These are phyloP conservation scores for Ogataea pilisensis DNA, from an alignment of 805 yeast genomes.

Conservation along the genomic window DNA sequence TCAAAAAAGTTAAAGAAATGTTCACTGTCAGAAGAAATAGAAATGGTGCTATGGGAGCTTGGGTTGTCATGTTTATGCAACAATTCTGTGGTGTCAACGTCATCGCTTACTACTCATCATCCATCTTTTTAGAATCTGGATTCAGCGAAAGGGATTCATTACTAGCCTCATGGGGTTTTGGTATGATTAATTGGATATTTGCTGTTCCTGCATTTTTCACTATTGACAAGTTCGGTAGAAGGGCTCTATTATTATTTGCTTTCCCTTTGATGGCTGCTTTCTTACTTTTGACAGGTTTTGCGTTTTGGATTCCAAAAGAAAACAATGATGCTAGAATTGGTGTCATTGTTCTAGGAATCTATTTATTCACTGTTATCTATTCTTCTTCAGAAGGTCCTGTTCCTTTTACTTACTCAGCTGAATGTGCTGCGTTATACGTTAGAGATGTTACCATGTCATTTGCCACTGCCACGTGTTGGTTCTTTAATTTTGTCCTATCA, in stretches of 20 bases:
- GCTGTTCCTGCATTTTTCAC: slow-evolving; percentile 81
- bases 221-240: slow-evolving; percentile 74
- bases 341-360: slow-evolving; percentile 67
- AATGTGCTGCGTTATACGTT: slow-evolving; percentile 72
- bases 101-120: slow-evolving; percentile 79
- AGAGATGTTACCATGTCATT: slow-evolving; percentile 79
- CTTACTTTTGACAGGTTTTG: slow-evolving; percentile 60
- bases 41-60: slow-evolving; percentile 76
- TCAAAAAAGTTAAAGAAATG: slow-evolving; percentile 49
- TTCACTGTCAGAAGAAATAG: slow-evolving; percentile 75
- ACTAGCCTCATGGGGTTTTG: slow-evolving; percentile 84
- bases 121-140: slow-evolving; percentile 67
- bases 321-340: slow-evolving; percentile 53
- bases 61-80: slow-evolving; percentile 84
- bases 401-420: slow-evolving; percentile 86
- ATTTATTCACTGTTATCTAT: slow-evolving; percentile 67
- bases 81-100: slow-evolving; percentile 90
- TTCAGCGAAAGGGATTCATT: slow-evolving; percentile 59
- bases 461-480: slow-evolving; percentile 74
- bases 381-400: slow-evolving; percentile 89
- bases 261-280: slow-evolving; percentile 64
- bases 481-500: slow-evolving; percentile 65
- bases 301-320: slow-evolving; percentile 59
- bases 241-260: slow-evolving; percentile 51
- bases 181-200: slow-evolving; percentile 73